Evolutionary conservation across 2,329 filamentous ascomycete species (phyloP), one percentile per base, ranked within the genome.

Genomic region (Colletotrichum tofieldiae): DNA sequence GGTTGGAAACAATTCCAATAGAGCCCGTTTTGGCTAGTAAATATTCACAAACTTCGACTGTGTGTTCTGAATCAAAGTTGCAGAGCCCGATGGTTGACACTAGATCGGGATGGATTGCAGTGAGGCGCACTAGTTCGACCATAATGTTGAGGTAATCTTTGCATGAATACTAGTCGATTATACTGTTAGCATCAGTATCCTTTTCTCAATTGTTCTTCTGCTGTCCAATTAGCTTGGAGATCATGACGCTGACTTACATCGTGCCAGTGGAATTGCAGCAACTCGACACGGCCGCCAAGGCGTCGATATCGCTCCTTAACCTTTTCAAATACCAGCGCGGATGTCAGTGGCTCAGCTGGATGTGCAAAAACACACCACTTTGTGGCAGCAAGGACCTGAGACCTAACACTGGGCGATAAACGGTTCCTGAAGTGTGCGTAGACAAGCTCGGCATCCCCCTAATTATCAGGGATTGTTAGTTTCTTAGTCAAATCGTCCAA

Each of bases 241-340:
- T 58, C 54, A 32, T 35, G 20, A 26, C 41, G 4, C 11, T 5
- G 2, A 76, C 80, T 71, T 74, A 82, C 80, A 75, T 80, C 75
- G 26, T 80, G 75, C 80, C 80, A 82, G 54, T 82, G 80, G 69
- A 82, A 81, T 72, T 82, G 80, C 18, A 82, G 67, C 39, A 82
- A 73, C 23, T 82, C 80, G 29, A 82, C 76, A 26, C 78, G 75
- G 5, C 79, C 80, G 12, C 77, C 76, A 14, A 82, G 74, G 2
- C 81, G 75, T 41, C 79, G 76, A 20, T 76, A 79, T n/a, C 81
- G 74, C 73, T 82, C 81, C 6, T 75, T 76, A 1, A 82, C 79
- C 3, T 75, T 77, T 0, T 70, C 74, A 0, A 80, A 76, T 0
- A 82, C 78, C 52, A 73, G 78, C 1, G 77, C 71, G 7, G 75